Conservation (phyloP, 2,329 filamentous ascomycete genomes). For the Colletotrichum lindemuthianum region DNA sequence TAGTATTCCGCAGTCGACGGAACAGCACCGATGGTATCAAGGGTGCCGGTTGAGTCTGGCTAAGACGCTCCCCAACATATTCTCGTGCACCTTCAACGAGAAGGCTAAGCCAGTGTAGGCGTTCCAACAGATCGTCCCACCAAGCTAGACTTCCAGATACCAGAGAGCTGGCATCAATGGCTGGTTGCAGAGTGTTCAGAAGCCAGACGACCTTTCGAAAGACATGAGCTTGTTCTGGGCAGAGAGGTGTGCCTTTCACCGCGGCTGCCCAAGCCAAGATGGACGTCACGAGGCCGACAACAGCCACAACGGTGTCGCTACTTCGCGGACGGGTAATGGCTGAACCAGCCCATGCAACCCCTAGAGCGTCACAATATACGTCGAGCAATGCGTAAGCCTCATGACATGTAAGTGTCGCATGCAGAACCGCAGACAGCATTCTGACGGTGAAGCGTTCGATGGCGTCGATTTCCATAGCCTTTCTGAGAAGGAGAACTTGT, state of each 20-base stretch:
- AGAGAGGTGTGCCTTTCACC: slow-evolving; percentile 23
- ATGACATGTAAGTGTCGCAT: slow-evolving; percentile 46
- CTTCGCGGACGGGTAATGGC: slow-evolving; percentile 50
- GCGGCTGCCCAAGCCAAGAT: slow-evolving; percentile 39
- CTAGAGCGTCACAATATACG: slow-evolving; percentile 58
- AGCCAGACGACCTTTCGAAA: slow-evolving; percentile 37
- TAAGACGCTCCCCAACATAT: slow-evolving; percentile 25
- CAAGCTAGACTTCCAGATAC: not conserved
- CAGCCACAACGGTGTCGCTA: slow-evolving; percentile 45
- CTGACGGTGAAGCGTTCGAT: slow-evolving; percentile 61
- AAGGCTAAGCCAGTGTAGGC: slow-evolving; percentile 5
- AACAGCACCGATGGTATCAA: slow-evolving; percentile 37
- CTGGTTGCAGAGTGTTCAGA: slow-evolving; percentile 37
- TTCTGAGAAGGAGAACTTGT: slow-evolving; percentile 56
- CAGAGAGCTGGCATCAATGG: slow-evolving; percentile 35
- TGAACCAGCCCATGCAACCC: slow-evolving; percentile 46
- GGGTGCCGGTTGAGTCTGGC: not conserved
- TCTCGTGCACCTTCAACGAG: slow-evolving; percentile 23
- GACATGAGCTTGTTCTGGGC: slow-evolving; percentile 39
- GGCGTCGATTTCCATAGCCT: slow-evolving; percentile 57
- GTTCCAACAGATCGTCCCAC: slow-evolving; percentile 28
- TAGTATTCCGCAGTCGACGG: slow-evolving; percentile 25
- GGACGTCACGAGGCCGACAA: slow-evolving; percentile 39
- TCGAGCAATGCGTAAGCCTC: slow-evolving; percentile 60
- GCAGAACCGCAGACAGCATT: slow-evolving; percentile 65